These are phyloP conservation scores for Pythium volutum DNA, from an alignment of 352 stramenopile genomes.

Conservation along the genomic window DNA sequence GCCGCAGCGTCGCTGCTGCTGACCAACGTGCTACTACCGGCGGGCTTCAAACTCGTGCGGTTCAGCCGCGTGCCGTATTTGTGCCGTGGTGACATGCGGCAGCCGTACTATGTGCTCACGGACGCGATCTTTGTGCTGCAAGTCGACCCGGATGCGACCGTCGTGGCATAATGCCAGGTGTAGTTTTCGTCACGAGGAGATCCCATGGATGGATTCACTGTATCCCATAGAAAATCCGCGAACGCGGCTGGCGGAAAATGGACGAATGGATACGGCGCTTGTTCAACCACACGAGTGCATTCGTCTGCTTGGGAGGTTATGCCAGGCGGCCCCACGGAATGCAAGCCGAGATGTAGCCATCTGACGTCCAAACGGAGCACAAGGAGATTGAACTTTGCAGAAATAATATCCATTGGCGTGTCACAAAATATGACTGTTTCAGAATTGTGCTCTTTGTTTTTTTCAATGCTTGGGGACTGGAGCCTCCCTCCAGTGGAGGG, in stretches of 20 bases:
- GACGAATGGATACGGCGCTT: not conserved
- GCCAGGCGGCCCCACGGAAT: not conserved
- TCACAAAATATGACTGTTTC: not conserved
- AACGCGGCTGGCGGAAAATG: not conserved
- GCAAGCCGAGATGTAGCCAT: slow-evolving; percentile 12
- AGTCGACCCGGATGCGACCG: slow-evolving; percentile 35
- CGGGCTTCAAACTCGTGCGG: slow-evolving; percentile 71
- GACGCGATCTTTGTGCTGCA: slow-evolving; percentile 82
- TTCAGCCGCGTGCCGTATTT: slow-evolving; percentile 86
- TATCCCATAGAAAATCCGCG: not conserved
- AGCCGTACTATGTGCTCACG: slow-evolving; percentile 84
- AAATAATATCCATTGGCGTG: not conserved
- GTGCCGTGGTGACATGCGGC: slow-evolving; percentile 68
- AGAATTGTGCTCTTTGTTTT: too few relatives aligned
- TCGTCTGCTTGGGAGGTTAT: slow-evolving; percentile 1
- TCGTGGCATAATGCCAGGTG: not conserved
- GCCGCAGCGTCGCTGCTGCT: slow-evolving; percentile 52
- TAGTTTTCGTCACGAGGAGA: not conserved
- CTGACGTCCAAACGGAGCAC: not conserved
- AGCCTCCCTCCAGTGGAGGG: too few relatives aligned
- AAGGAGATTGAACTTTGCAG: slow-evolving; percentile 8
- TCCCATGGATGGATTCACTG: too few relatives aligned
- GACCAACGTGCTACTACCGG: slow-evolving; percentile 61
- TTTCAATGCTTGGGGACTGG: too few relatives aligned
- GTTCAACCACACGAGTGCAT: not conserved